Evolutionary conservation across 1,284 basidiomycete species (phyloP).

Genomic region (Ustilago cynodontis): DNA sequence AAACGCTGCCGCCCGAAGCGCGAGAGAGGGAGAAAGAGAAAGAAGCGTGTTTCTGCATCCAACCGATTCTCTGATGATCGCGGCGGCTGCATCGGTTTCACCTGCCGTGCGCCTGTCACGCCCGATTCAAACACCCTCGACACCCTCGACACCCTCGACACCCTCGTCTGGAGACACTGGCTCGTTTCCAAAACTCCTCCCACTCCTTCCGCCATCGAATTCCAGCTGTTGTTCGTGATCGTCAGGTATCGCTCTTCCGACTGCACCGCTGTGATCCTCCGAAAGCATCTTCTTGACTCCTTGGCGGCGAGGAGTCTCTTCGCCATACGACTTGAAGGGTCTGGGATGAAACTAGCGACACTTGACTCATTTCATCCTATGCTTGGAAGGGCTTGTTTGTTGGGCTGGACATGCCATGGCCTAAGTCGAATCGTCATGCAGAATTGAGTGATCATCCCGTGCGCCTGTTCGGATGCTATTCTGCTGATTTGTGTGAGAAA

Average conservation of each 20-base stretch:
- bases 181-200: no score
- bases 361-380: not conserved
- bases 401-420: not conserved
- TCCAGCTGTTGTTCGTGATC: not conserved
- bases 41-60: not conserved
- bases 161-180: not conserved
- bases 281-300: no score
- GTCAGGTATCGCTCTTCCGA: no score
- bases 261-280: no score
- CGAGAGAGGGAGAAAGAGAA: not conserved
- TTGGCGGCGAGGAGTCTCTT: no score
- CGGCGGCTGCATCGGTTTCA: constrained; percentile 20
- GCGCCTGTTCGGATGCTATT: not conserved
- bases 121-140: not conserved
- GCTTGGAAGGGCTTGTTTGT: no score
- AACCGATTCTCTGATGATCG: constrained; percentile 14
- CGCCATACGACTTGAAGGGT: no score
- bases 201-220: not conserved
- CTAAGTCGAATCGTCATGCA: not conserved
- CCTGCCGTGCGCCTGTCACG: not conserved
- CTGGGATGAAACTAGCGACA: no score
- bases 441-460: constrained; percentile 5
- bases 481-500: not conserved
- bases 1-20: not conserved
- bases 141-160: no score